Conservation (phyloP, 495 filamentous ascomycete genomes). For the Xanthoparmelia taractica region DNA sequence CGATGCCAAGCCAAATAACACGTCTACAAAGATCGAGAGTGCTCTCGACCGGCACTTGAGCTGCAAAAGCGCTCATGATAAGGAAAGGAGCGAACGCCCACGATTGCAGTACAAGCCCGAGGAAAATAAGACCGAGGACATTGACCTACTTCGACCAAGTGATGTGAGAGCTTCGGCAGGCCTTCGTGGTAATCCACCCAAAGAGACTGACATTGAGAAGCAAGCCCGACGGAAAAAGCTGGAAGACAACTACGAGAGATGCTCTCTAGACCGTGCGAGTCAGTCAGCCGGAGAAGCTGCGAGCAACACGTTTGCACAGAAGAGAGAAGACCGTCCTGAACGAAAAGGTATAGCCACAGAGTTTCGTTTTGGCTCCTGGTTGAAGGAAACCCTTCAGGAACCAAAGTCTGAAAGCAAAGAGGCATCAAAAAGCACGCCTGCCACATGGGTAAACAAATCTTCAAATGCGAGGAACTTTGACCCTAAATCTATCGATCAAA, state of each 20-base stretch:
- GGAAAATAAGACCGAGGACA: constrained; percentile 32
- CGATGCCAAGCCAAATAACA: not conserved
- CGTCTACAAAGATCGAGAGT: constrained; percentile 21
- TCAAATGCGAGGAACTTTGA: not conserved
- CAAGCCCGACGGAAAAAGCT: constrained; percentile 28
- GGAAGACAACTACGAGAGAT: constrained; percentile 28
- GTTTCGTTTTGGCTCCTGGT: not conserved
- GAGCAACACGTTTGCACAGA: constrained; percentile 5
- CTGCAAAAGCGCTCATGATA: constrained; percentile 9
- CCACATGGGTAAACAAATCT: not conserved
- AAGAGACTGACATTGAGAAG: constrained; percentile 29
- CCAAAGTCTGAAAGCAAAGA: not conserved
- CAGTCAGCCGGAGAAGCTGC: constrained; percentile 23
- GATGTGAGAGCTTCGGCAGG: constrained; percentile 44
- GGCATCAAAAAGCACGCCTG: not conserved
- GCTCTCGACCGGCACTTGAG: constrained; percentile 25
- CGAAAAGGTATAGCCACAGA: not conserved
- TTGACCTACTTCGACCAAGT: constrained; percentile 40
- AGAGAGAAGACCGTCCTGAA: constrained; percentile 2
- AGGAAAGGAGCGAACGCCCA: not conserved
- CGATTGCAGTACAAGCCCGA: constrained; percentile 13
- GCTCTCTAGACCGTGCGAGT: constrained; percentile 7
- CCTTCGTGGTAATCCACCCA: constrained; percentile 23
- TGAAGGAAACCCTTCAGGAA: not conserved
- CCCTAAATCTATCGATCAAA: not conserved